phyloP scores from a whole-genome alignment of 2,329 filamentous ascomycete species.

The Aplosporella prunicola region DNA sequence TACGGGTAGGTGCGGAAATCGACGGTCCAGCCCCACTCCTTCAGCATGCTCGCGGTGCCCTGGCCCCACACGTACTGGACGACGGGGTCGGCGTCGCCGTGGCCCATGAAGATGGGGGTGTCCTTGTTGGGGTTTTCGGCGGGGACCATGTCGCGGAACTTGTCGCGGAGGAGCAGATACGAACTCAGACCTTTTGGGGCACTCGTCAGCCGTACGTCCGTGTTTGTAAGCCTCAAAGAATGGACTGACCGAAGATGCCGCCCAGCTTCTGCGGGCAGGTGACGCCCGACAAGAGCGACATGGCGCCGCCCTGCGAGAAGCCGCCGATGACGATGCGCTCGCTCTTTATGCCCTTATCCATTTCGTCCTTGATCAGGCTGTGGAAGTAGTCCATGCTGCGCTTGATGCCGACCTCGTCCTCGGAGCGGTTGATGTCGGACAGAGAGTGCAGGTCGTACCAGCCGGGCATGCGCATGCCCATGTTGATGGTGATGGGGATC shows the following conservation, averaged over 20 bases:
- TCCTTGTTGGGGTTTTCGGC: constrained; percentile 52
- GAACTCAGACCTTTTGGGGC: constrained; percentile 57
- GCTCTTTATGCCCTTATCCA: constrained; percentile 69
- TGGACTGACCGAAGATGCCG: constrained; percentile 58
- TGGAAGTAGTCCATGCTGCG: constrained; percentile 67
- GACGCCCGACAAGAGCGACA: constrained; percentile 71
- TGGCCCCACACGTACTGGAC: constrained; percentile 62
- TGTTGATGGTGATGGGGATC: constrained; percentile 78
- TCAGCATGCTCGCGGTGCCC: constrained; percentile 56
- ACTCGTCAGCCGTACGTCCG: not conserved
- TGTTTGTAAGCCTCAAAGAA: not conserved
- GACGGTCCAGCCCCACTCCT: constrained; percentile 61
- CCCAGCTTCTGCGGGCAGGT: constrained; percentile 66
- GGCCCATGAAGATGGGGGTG: constrained; percentile 81
- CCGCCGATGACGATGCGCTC: constrained; percentile 79
- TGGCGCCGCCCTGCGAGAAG: constrained; percentile 80
- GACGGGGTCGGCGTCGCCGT: constrained; percentile 69
- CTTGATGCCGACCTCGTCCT: constrained; percentile 67
- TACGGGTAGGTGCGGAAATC: constrained; percentile 68
- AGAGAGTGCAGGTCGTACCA: constrained; percentile 67
- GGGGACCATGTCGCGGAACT: constrained; percentile 43
- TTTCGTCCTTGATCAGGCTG: constrained; percentile 67
- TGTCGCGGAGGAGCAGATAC: constrained; percentile 65
- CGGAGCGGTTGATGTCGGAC: constrained; percentile 36
- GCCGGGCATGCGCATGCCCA: constrained; percentile 71